Percentiles rank a stretch among this genome's conserved stretches.
Evolutionary conservation across 2,329 filamentous ascomycete species (phyloP).

Genomic region (Arthroderma sp.): DNA sequence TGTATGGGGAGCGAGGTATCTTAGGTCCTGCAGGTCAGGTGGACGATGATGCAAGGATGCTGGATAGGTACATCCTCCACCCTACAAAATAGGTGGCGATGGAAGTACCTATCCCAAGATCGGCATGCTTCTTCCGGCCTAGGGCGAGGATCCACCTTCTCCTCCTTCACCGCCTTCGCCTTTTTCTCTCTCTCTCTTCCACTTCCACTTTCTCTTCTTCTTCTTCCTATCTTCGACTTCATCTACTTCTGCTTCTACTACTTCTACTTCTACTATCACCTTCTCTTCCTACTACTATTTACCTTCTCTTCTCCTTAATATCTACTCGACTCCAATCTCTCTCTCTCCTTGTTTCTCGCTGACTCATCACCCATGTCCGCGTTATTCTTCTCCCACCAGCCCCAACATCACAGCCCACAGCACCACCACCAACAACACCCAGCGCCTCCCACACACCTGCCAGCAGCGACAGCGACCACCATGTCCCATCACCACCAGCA

Average conservation of each 20-base stretch:
- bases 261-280: constrained; percentile 10
- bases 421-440: constrained; percentile 34
- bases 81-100: neutral
- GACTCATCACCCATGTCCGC: constrained; percentile 1
- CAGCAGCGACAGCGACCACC: constrained; percentile 26
- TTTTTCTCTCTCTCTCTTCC: constrained; percentile 16
- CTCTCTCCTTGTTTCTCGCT: neutral
- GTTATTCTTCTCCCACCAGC: constrained; percentile 21
- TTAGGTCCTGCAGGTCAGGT: neutral
- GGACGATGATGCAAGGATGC: constrained; percentile 7
- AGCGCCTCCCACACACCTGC: constrained; percentile 31
- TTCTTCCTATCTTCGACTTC: constrained; percentile 18
- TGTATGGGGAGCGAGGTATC: neutral
- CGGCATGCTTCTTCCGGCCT: neutral
- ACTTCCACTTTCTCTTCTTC: constrained; percentile 14
- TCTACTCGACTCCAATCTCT: neutral
- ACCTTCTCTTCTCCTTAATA: constrained; percentile 8
- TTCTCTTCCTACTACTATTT: constrained; percentile 10
- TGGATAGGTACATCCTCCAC: neutral
- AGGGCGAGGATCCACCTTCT: constrained; percentile 2
- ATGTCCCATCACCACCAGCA: constrained; percentile 50
- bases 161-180: constrained; percentile 9
- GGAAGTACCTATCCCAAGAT: neutral
- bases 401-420: constrained; percentile 36
- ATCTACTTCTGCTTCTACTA: constrained; percentile 19